These are phyloP conservation scores for Westerdykella aurantiaca DNA, from an alignment of 2,329 filamentous ascomycete genomes.

Conservation along the genomic window DNA sequence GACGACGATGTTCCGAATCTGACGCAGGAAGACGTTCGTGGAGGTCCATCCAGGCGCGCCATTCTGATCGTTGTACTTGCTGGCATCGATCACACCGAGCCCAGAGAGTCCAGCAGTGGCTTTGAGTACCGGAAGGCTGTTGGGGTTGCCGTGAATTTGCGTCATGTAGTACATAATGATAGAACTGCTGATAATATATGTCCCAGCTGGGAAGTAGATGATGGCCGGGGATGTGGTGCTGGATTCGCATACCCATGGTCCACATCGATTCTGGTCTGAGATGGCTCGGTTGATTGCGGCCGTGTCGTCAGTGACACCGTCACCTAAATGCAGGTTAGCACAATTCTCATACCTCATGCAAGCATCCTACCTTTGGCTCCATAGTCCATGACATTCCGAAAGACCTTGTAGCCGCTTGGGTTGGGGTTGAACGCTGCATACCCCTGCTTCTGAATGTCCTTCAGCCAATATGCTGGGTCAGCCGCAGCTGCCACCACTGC, in stretches of 20 bases:
- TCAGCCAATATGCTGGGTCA: slow-evolving; percentile 38
- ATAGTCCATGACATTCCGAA: slow-evolving; percentile 42
- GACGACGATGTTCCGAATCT: slow-evolving; percentile 59
- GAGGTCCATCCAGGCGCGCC: slow-evolving; percentile 42
- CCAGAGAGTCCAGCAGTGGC: slow-evolving; percentile 49
- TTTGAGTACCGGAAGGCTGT: slow-evolving; percentile 51
- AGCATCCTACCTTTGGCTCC: slow-evolving; percentile 35
- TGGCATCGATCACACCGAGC: slow-evolving; percentile 54
- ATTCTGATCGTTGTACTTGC: slow-evolving; percentile 43
- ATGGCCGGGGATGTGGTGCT: slow-evolving; percentile 51
- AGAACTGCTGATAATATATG: slow-evolving; percentile 51
- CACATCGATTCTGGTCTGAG: slow-evolving; percentile 40
- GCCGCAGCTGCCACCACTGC: neutral
- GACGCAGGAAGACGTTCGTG: slow-evolving; percentile 59
- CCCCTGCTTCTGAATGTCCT: slow-evolving; percentile 40
- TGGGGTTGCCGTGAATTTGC: slow-evolving; percentile 56
- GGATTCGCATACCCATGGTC: slow-evolving; percentile 39
- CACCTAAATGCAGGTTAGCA: slow-evolving; percentile 17
- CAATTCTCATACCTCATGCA: neutral
- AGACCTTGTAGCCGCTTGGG: slow-evolving; percentile 39
- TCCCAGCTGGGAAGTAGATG: slow-evolving; percentile 55
- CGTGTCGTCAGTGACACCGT: slow-evolving; percentile 44
- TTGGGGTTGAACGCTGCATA: slow-evolving; percentile 37
- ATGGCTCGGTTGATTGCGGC: slow-evolving; percentile 51
- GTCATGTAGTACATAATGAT: slow-evolving; percentile 62